phyloP scores from a whole-genome alignment of 1,284 basidiomycete species.

The Somion occarium region DNA sequence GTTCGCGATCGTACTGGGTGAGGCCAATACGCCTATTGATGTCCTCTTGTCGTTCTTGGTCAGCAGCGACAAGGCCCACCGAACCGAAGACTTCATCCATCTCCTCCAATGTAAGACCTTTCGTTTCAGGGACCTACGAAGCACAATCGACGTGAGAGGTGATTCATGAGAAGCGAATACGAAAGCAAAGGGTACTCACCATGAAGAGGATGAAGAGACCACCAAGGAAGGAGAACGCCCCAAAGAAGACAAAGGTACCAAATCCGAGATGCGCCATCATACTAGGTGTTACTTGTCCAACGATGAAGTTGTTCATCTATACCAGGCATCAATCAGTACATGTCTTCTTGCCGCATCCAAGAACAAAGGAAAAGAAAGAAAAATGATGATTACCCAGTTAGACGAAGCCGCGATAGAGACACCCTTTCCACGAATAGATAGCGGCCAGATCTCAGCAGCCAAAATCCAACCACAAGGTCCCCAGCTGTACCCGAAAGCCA shows the following conservation, averaged over 20 bases:
- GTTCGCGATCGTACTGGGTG: slow-evolving; percentile 19
- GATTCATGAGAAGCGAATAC: background rate
- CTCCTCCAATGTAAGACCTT: slow-evolving; percentile 62
- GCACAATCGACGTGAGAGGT: slow-evolving; percentile 1
- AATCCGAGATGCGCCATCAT: slow-evolving; percentile 56
- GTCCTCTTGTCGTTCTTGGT: slow-evolving; percentile 47
- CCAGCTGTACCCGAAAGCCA: slow-evolving; percentile 67
- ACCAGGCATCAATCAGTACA: background rate
- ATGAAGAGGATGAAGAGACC: slow-evolving; percentile 61
- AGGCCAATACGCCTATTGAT: slow-evolving; percentile 61
- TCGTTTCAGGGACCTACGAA: slow-evolving; percentile 60
- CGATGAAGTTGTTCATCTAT: slow-evolving; percentile 78
- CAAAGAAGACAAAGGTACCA: slow-evolving; percentile 69
- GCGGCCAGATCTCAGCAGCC: slow-evolving; percentile 62
- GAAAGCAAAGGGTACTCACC: slow-evolving; percentile 33
- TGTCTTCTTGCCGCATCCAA: background rate
- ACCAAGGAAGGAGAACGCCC: slow-evolving; percentile 60
- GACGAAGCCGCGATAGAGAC: slow-evolving; percentile 66
- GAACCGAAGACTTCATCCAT: slow-evolving; percentile 68
- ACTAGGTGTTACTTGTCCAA: slow-evolving; percentile 53
- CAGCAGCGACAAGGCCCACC: slow-evolving; percentile 45
- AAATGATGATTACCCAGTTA: slow-evolving; percentile 50
- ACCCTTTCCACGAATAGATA: slow-evolving; percentile 65
- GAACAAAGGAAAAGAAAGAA: slow-evolving; percentile 2
- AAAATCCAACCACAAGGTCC: slow-evolving; percentile 66